phyloP scores from a whole-genome alignment of 2,329 filamentous ascomycete species.

The Microcyclospora tardicrescens region DNA sequence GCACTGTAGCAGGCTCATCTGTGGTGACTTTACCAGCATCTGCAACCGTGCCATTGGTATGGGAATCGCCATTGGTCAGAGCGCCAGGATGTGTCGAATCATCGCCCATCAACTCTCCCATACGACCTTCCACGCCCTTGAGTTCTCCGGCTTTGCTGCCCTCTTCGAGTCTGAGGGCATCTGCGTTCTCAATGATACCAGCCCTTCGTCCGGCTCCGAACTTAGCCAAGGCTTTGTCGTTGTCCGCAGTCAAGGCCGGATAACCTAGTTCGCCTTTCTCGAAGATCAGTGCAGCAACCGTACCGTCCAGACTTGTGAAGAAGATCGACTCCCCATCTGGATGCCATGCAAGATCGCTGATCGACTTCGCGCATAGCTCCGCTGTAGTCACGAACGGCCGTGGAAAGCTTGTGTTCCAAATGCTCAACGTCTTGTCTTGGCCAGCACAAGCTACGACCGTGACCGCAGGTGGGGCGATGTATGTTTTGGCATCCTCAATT shows the following conservation, averaged over 20 bases:
- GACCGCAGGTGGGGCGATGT: conserved; percentile 43
- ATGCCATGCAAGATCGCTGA: conserved; percentile 88
- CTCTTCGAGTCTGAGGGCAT: conserved; percentile 76
- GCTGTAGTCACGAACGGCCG: conserved; percentile 81
- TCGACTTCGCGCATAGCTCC: conserved; percentile 78
- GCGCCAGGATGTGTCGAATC: conserved; percentile 40
- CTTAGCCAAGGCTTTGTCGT: conserved; percentile 83
- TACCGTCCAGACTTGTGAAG: conserved; percentile 77
- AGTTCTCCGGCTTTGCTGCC: conserved; percentile 78
- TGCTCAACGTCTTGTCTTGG: conserved; percentile 87
- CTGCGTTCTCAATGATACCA: conserved; percentile 84
- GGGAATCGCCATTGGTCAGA: conserved; percentile 20
- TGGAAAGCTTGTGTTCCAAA: conserved; percentile 96
- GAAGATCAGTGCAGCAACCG: conserved; percentile 70
- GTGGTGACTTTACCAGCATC: conserved; percentile 4
- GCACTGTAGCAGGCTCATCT: conserved; percentile 11
- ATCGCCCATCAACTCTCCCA: conserved; percentile 98
- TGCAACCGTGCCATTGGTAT: conserved; percentile 32
- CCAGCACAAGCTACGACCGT: conserved; percentile 95
- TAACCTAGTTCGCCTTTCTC: conserved; percentile 80
- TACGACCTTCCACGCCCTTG: conserved; percentile 79
- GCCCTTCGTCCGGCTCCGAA: conserved; percentile 82
- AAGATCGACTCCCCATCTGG: conserved; percentile 82
- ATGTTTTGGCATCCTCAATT: conserved; percentile 34
- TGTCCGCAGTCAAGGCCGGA: conserved; percentile 74